Percentiles rank a stretch among this genome's conserved stretches.
Conservation (phyloP, 352 stramenopile genomes). For the Phytopythium litorale region DNA sequence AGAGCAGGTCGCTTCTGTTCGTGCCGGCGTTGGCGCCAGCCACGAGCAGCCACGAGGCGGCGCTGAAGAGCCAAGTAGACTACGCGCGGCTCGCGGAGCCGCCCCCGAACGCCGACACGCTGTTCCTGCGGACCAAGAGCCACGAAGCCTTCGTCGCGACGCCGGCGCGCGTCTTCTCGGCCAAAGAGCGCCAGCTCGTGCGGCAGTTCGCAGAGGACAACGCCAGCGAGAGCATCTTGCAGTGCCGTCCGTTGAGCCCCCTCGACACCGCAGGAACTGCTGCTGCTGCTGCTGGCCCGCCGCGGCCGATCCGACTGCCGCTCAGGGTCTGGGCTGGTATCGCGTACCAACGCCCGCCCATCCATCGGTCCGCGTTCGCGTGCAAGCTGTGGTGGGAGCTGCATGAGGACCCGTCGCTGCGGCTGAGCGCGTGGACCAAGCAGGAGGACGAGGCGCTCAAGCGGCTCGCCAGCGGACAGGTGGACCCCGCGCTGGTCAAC, state of each 20-base stretch:
- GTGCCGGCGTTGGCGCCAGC: neutral
- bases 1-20: neutral
- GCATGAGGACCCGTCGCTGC: slow-evolving; percentile 50
- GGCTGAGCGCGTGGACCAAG: slow-evolving; percentile 53
- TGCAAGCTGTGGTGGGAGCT: slow-evolving; percentile 77
- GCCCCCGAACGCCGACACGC: slow-evolving; percentile 44
- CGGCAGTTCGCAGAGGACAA: slow-evolving; percentile 31
- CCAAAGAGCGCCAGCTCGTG: slow-evolving; percentile 53
- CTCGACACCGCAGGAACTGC: neutral
- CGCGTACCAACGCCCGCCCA: slow-evolving; percentile 25
- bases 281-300: neutral
- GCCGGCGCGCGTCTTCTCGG: slow-evolving; percentile 44
- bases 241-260: neutral
- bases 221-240: neutral
- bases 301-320: slow-evolving; percentile 18
- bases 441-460: slow-evolving; percentile 39
- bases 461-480: slow-evolving; percentile 33
- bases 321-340: slow-evolving; percentile 50
- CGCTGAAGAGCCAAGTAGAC: neutral
- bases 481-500: slow-evolving; percentile 38
- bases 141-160: slow-evolving; percentile 57
- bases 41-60: neutral
- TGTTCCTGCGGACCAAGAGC: slow-evolving; percentile 41
- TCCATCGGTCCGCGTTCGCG: slow-evolving; percentile 60
- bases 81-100: slow-evolving; percentile 26